Evolutionary conservation across 345 rosid genomes (phyloP).

Genomic region (Excoecaria cochinchinensis): DNA sequence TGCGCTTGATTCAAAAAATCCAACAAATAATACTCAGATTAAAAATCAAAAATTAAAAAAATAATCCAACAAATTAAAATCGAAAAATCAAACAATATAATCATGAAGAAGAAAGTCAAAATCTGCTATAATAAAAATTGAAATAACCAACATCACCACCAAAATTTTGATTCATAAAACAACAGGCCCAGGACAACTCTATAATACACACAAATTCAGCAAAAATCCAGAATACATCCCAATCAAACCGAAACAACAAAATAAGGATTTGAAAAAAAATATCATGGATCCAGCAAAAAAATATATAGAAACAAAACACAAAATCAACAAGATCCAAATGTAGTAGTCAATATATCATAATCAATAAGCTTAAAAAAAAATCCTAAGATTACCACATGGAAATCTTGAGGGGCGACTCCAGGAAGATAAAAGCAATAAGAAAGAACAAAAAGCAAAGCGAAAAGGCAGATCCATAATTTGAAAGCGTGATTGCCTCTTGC

Average conservation of each 20-base stretch:
- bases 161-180: neutral
- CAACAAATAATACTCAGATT: no score
- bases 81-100: no score
- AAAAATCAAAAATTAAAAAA: no score
- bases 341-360: neutral
- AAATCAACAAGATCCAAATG: slow-evolving; percentile 11
- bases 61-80: no score
- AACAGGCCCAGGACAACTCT: neutral
- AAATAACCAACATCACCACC: neutral
- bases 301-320: neutral
- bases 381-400: slow-evolving; percentile 40
- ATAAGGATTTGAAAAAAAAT: neutral
- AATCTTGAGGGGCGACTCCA: slow-evolving; percentile 74
- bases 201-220: neutral
- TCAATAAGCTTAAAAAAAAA: neutral
- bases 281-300: slow-evolving; percentile 3
- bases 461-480: slow-evolving; percentile 1
- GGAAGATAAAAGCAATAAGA: slow-evolving; percentile 67
- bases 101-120: no score
- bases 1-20: no score
- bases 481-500: slow-evolving; percentile 11
- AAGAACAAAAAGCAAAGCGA: slow-evolving; percentile 6
- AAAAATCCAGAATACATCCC: neutral
- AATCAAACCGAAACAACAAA: neutral
- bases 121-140: neutral